phyloP scores from a whole-genome alignment of 2,329 filamentous ascomycete species.

The Alternaria triticimaculans region DNA sequence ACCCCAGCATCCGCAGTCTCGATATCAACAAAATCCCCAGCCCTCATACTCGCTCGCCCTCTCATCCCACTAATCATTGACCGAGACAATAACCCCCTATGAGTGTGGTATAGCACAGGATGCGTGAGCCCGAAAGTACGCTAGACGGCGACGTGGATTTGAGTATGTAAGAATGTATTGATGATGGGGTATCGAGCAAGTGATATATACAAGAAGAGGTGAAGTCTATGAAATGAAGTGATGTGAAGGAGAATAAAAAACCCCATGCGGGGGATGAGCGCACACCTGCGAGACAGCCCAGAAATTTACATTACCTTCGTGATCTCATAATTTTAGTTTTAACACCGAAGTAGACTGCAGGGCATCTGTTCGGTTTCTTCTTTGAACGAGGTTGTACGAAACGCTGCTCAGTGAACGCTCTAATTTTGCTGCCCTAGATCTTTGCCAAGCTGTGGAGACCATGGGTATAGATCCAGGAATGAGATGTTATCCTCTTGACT shows the following conservation, averaged over 20 bases:
- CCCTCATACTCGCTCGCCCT: too few relatives aligned
- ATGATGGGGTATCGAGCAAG: not conserved
- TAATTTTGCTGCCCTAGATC: not conserved
- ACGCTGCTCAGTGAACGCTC: not conserved
- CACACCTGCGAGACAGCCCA: fast-evolving
- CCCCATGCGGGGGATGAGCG: too few relatives aligned
- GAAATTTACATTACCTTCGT: not conserved
- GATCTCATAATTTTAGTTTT: not conserved
- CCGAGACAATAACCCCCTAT: too few relatives aligned
- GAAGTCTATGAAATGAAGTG: not conserved
- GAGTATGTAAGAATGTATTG: not conserved
- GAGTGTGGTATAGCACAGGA: not conserved
- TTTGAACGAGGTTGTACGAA: fast-evolving
- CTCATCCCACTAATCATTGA: too few relatives aligned
- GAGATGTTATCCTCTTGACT: not conserved
- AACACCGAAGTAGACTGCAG: not conserved
- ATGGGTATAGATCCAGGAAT: not conserved
- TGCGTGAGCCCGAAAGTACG: not conserved
- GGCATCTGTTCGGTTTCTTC: not conserved
- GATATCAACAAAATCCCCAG: too few relatives aligned
- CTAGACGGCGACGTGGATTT: not conserved
- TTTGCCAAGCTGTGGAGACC: not conserved
- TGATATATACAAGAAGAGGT: not conserved
- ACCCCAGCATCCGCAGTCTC: too few relatives aligned
- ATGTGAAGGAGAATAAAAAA: not conserved